These are phyloP conservation scores for Cutaneotrichosporon curvatum DNA, from an alignment of 1,284 basidiomycete genomes.

Conservation along the genomic window DNA sequence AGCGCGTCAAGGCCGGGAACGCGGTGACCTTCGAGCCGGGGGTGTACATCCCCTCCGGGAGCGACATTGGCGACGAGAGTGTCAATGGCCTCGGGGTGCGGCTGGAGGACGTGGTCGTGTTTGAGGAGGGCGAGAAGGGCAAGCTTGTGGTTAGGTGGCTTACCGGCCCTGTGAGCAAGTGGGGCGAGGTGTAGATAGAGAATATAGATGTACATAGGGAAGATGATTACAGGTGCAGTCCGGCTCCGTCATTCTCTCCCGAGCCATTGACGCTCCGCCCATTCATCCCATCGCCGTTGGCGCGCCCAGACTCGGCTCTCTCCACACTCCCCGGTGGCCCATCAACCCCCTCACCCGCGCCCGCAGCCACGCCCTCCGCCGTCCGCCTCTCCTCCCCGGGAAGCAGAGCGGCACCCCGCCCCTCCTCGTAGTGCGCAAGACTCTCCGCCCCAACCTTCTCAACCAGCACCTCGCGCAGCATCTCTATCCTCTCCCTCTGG, in stretches of 20 bases:
- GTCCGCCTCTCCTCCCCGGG: not conserved
- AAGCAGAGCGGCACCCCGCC: not conserved
- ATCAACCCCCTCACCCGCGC: not conserved
- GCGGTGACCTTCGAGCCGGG: slow-evolving; percentile 79
- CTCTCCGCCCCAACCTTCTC: slow-evolving; percentile 35
- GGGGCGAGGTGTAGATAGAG: too few relatives aligned
- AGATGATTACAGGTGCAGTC: too few relatives aligned
- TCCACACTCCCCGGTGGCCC: not conserved
- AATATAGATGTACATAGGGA: too few relatives aligned
- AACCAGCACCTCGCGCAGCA: slow-evolving; percentile 29
- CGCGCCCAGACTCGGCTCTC: too few relatives aligned
- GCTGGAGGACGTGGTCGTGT: slow-evolving; percentile 73
- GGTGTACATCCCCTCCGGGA: slow-evolving; percentile 56
- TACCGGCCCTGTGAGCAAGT: slow-evolving; percentile 28
- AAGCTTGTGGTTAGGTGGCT: slow-evolving; percentile 40
- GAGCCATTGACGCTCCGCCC: too few relatives aligned
- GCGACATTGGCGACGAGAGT: slow-evolving; percentile 10
- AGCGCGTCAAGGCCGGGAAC: slow-evolving; percentile 57
- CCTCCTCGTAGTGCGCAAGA: slow-evolving; percentile 34
- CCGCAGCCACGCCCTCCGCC: not conserved
- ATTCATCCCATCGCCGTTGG: too few relatives aligned
- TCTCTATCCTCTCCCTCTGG: slow-evolving; percentile 31
- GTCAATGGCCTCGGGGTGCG: slow-evolving; percentile 68
- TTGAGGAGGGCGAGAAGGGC: slow-evolving; percentile 49
- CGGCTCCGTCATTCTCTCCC: too few relatives aligned